Conservation (phyloP, 805 yeast species). For the Candida patagonica region DNA sequence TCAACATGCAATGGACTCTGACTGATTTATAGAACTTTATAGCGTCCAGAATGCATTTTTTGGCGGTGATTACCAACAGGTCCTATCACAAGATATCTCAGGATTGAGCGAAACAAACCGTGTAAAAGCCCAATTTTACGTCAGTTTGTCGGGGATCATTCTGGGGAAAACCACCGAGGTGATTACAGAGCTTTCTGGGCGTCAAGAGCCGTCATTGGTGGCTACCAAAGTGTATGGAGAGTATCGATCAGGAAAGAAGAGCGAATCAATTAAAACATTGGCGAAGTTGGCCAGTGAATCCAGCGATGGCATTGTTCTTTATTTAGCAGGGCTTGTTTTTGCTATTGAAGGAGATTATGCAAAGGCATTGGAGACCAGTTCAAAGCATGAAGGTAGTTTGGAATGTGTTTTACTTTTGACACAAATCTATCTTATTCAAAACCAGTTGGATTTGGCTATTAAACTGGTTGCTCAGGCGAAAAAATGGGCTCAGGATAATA, state of each 20-base stretch:
- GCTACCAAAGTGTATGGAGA: conserved; percentile 23
- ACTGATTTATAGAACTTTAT: conserved; percentile 20
- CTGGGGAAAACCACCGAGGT: conserved; percentile 27
- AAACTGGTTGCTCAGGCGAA: conserved; percentile 37
- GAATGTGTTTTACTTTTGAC: conserved; percentile 30
- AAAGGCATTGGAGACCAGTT: conserved; percentile 34
- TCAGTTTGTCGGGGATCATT: conserved; percentile 31
- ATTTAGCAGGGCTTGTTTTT: conserved; percentile 34
- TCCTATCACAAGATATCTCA: conserved; percentile 22
- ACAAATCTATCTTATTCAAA: conserved; percentile 32
- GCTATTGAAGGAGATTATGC: conserved; percentile 34
- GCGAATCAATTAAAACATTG: conserved; percentile 12
- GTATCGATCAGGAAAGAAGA: conserved; percentile 19
- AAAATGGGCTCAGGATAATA: conserved; percentile 55
- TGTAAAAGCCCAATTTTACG: conserved; percentile 26
- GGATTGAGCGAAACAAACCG: conserved; percentile 18
- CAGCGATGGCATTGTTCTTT: conserved; percentile 28
- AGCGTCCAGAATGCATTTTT: conserved; percentile 32
- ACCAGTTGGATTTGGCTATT: conserved; percentile 38
- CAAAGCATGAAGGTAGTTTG: conserved; percentile 31
- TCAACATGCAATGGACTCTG: not conserved
- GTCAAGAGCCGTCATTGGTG: conserved; percentile 18
- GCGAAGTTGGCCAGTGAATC: conserved; percentile 18
- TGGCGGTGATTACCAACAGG: conserved; percentile 31
- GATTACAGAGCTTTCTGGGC: conserved; percentile 18